Evolutionary conservation across 305 asterid genomes (phyloP).

Genomic region (Fraxinus paxiana): DNA sequence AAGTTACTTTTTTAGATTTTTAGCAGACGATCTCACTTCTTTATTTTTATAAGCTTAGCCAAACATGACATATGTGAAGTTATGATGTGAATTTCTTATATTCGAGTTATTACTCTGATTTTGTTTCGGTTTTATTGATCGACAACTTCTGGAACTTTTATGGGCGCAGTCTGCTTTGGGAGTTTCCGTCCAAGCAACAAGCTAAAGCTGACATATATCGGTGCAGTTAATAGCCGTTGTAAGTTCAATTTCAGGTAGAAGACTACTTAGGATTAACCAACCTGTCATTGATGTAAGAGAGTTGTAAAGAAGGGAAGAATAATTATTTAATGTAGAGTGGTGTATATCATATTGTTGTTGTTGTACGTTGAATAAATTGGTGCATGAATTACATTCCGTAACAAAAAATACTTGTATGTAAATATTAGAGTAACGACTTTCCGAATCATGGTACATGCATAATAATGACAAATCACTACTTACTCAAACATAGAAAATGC

Average conservation of each 20-base stretch:
- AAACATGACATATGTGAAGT: neutral
- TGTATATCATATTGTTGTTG: neutral
- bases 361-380: neutral
- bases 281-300: neutral
- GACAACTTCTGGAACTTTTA: neutral
- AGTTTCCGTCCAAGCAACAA: conserved; percentile 29
- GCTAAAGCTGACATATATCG: conserved; percentile 18
- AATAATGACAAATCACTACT: neutral
- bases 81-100: neutral
- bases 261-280: neutral
- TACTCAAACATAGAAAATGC: no score
- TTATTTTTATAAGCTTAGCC: neutral
- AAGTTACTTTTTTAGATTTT: neutral
- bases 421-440: no score
- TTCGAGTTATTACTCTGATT: neutral
- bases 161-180: conserved; percentile 66
- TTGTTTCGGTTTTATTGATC: neutral
- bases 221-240: neutral
- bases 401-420: neutral
- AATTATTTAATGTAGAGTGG: neutral
- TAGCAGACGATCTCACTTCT: neutral
- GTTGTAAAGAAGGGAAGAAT: neutral
- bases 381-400: neutral
- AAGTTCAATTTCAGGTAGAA: conserved; percentile 7
- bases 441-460: neutral